These are phyloP conservation scores for Fusarium floridanum DNA, from an alignment of 2,329 filamentous ascomycete genomes.

Conservation along the genomic window DNA sequence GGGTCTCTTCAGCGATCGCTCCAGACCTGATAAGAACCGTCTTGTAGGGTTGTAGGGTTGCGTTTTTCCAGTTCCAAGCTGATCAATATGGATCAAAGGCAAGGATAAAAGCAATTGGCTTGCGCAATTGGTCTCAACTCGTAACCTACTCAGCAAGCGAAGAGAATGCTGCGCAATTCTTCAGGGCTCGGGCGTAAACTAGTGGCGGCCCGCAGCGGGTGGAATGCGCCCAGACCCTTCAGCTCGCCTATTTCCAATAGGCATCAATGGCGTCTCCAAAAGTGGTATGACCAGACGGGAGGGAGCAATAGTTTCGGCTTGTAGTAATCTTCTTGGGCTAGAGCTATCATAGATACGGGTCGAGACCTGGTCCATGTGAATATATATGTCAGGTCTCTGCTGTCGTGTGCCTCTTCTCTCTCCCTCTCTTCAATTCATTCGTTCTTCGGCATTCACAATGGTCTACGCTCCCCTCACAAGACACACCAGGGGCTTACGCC, in stretches of 20 bases:
- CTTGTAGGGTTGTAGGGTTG: not conserved
- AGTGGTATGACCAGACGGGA: not conserved
- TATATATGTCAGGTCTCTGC: not conserved
- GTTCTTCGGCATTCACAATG: not conserved
- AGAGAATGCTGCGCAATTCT: not conserved
- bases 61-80: not conserved
- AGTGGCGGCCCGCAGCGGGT: not conserved
- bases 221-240: not conserved
- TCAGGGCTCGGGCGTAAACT: not conserved
- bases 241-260: not conserved
- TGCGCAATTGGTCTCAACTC: not conserved
- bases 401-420: not conserved
- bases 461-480: constrained; percentile 3
- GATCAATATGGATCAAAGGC: not conserved
- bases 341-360: not conserved
- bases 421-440: not conserved
- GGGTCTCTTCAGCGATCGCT: not conserved
- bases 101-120: not conserved
- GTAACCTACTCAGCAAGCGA: not conserved
- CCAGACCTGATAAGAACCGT: not conserved
- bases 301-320: not conserved
- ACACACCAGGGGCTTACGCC: constrained; percentile 19
- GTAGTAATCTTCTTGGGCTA: not conserved
- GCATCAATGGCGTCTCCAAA: not conserved
- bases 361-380: not conserved